Percentiles rank a stretch among this genome's conserved stretches.
These are phyloP conservation scores for Balakata baccata DNA, from an alignment of 345 rosid species.

Conservation along the genomic window DNA sequence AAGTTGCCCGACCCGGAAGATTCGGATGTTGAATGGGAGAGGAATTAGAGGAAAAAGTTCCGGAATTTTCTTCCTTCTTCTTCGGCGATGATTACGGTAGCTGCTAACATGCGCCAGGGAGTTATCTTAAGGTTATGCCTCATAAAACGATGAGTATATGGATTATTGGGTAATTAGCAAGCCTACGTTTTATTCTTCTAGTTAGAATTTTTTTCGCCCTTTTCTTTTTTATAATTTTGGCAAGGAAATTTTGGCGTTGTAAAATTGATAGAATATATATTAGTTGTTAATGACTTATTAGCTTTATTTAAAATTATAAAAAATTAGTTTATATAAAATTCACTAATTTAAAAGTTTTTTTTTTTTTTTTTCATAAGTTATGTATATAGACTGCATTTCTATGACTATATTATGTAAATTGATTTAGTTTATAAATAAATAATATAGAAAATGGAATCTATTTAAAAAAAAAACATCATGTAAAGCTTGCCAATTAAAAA, in stretches of 20 bases:
- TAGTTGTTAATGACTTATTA: constrained; percentile 1
- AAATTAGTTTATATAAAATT: too few relatives aligned
- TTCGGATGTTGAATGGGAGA: constrained; percentile 55
- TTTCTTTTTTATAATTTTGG: neutral
- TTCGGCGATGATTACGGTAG: neutral
- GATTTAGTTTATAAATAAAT: too few relatives aligned
- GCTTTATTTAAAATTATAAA: neutral
- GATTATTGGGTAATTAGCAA: constrained; percentile 5
- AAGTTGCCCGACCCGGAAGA: constrained; percentile 94
- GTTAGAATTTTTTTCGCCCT: neutral
- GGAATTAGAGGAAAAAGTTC: constrained; percentile 5
- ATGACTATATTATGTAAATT: too few relatives aligned
- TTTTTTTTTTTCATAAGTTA: too few relatives aligned
- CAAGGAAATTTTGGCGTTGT: constrained; percentile 29
- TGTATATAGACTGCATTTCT: too few relatives aligned
- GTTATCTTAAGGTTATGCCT: constrained; percentile 20
- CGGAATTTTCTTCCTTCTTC: neutral
- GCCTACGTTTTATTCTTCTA: neutral
- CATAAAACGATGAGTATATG: constrained; percentile 9
- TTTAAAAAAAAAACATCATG: too few relatives aligned
- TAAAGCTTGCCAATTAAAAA: neutral
- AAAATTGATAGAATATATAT: constrained; percentile 26
- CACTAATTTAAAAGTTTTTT: neutral
- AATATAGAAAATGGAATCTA: too few relatives aligned
- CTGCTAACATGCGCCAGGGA: constrained; percentile 27